Evolutionary conservation across 2,329 filamentous ascomycete genomes (phyloP), one percentile per base, ranked within the genome.

Genomic region (Nothophoma quercina): DNA sequence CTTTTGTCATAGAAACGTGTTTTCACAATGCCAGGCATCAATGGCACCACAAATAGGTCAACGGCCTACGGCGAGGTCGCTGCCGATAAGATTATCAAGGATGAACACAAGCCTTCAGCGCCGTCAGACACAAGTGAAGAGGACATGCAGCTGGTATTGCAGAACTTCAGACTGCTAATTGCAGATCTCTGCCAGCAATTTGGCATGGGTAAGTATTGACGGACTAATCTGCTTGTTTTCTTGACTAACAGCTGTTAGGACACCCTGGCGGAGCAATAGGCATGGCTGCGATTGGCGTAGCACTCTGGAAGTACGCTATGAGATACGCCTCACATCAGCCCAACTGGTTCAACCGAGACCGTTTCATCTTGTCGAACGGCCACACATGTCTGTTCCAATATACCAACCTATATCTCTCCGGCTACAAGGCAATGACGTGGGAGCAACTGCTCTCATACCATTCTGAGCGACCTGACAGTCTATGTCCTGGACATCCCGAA

Each of bases 161-260:
- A 79, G 62, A 83, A 81, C n/a, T 87, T 88, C 65, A 77, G 86
- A 45, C 76, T 82, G 36, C 73, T 89, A 10, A 86, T 89, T 53
- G 85, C 86, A 29, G 87, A 89, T 65, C 74, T 89, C 2, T 88
- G 85, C 65, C 80, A 88, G 67, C 86, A 89, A 58, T 89, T 87
- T 69, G 82, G 82, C 52, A 85, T 85, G 42, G 86, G 86, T 1
- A 85, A 10, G 36, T 26, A 35, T 35, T n/a, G n/a, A n/a, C n/a
- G n/a, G n/a, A n/a, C n/a, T n/a, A n/a, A n/a, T n/a, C n/a, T n/a
- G n/a, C n/a, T n/a, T n/a, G n/a, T n/a, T n/a, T n/a, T 8, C 6
- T 12, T 19, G 7, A 7, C 21, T 34, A 30, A 21, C 12, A n/a
- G 8, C 16, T n/a, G 34, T 55, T 38, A 62, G 33, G 22, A 5